phyloP scores from a whole-genome alignment of 345 rosid genomes.

The Microcos paniculata region DNA sequence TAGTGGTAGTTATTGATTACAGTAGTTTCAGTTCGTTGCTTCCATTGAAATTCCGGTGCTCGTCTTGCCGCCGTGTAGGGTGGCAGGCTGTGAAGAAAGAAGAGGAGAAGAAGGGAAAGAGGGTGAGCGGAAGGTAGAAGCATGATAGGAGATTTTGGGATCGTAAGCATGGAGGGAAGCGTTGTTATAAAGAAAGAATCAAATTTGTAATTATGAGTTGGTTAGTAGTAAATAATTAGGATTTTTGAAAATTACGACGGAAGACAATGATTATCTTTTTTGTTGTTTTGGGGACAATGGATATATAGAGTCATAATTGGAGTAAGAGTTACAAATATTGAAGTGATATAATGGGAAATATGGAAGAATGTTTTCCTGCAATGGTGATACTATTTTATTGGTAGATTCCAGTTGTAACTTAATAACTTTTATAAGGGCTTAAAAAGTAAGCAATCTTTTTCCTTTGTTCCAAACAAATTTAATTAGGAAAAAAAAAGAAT shows the following conservation, averaged over 20 bases:
- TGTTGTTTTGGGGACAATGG: background rate
- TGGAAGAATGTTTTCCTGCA: background rate
- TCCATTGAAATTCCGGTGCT: constrained; percentile 18
- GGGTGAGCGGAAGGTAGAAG: constrained; percentile 22
- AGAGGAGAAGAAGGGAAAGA: constrained; percentile 22
- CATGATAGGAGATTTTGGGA: constrained; percentile 12
- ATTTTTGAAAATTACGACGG: background rate
- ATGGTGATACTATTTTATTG: too few species aligned
- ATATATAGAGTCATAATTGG: background rate
- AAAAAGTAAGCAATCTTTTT: background rate
- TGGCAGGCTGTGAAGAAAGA: constrained; percentile 25
- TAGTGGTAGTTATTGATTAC: constrained; percentile 2
- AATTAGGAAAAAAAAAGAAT: too few species aligned
- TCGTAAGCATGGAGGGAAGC: constrained; percentile 23
- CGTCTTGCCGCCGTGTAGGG: constrained; percentile 33
- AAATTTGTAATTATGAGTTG: background rate
- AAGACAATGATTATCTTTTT: background rate
- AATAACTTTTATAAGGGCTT: background rate
- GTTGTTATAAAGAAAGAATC: constrained; percentile 33
- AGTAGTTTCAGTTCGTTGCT: constrained; percentile 2
- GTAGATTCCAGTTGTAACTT: too few species aligned
- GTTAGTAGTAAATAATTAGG: background rate
- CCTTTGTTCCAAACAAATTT: background rate
- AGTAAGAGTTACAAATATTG: background rate
- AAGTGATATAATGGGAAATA: background rate